Percentiles rank a stretch among this genome's conserved stretches.
These are phyloP conservation scores for Xylaria cubensis DNA, from an alignment of 495 filamentous ascomycete genomes.

Conservation along the genomic window DNA sequence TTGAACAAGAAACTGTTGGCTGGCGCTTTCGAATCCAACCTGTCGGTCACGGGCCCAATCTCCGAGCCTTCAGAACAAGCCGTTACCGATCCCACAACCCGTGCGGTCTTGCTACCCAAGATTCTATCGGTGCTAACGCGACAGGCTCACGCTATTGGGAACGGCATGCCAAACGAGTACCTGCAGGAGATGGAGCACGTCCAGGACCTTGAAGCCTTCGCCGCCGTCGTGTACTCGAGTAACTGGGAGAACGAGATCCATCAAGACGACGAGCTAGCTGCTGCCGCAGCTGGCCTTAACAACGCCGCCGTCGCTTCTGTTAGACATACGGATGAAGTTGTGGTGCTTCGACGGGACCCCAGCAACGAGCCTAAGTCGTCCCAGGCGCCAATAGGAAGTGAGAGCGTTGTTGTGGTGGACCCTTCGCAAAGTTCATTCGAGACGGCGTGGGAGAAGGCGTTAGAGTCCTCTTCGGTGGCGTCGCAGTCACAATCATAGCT, in stretches of 20 bases:
- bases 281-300: slow-evolving; percentile 27
- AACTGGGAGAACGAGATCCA: slow-evolving; percentile 82
- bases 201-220: slow-evolving; percentile 88
- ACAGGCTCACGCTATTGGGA: slow-evolving; percentile 89
- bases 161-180: slow-evolving; percentile 87
- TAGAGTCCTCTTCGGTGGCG: slow-evolving; percentile 21
- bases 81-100: slow-evolving; percentile 52
- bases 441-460: slow-evolving; percentile 69
- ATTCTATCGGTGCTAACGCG: slow-evolving; percentile 84
- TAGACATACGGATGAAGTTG: slow-evolving; percentile 18
- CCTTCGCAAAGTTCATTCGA: slow-evolving; percentile 60
- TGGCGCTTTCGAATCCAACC: slow-evolving; percentile 71
- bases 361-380: slow-evolving; percentile 22
- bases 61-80: slow-evolving; percentile 40
- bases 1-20: slow-evolving; percentile 77
- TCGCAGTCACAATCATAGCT: slow-evolving; percentile 8
- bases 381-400: slow-evolving; percentile 38
- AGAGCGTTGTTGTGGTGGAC: slow-evolving; percentile 55
- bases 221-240: slow-evolving; percentile 90
- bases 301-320: slow-evolving; percentile 21
- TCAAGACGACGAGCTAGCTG: slow-evolving; percentile 42
- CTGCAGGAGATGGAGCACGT: slow-evolving; percentile 82
- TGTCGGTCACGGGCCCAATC: slow-evolving; percentile 37
- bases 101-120: slow-evolving; percentile 81
- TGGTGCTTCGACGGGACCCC: slow-evolving; percentile 21